Percentiles rank a stretch among this genome's conserved stretches.
These are phyloP conservation scores for Ophiostoma piceae DNA, from an alignment of 2,329 filamentous ascomycete species.

Conservation along the genomic window DNA sequence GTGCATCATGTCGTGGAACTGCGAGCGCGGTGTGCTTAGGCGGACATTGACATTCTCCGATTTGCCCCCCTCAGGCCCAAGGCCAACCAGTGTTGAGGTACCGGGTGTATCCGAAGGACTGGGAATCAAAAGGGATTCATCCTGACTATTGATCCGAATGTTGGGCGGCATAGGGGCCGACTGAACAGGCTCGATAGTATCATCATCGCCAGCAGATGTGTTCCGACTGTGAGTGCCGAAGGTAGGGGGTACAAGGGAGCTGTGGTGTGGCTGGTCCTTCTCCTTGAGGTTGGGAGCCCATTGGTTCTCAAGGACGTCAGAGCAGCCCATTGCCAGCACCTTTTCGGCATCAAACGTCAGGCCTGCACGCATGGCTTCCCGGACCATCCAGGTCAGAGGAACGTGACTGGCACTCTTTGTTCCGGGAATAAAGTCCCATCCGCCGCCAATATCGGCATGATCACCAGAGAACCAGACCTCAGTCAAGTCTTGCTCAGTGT, in stretches of 20 bases:
- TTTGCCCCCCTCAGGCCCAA: neutral
- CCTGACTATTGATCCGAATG: slow-evolving; percentile 36
- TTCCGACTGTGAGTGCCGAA: neutral
- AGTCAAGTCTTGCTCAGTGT: slow-evolving; percentile 63
- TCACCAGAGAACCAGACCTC: slow-evolving; percentile 78
- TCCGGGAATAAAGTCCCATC: slow-evolving; percentile 53
- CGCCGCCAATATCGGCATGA: slow-evolving; percentile 74
- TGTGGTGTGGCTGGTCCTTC: neutral
- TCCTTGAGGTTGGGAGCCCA: slow-evolving; percentile 14
- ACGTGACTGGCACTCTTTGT: slow-evolving; percentile 61
- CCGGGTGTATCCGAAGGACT: slow-evolving; percentile 25
- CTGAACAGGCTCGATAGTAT: slow-evolving; percentile 12
- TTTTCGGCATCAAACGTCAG: slow-evolving; percentile 65
- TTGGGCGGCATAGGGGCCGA: slow-evolving; percentile 29
- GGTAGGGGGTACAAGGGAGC: neutral
- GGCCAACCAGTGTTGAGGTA: slow-evolving; percentile 17
- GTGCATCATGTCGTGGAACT: slow-evolving; percentile 56
- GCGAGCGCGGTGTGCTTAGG: slow-evolving; percentile 26
- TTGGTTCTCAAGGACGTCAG: slow-evolving; percentile 38
- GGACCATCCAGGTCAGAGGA: slow-evolving; percentile 63
- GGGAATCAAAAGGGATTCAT: slow-evolving; percentile 25
- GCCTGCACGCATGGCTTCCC: slow-evolving; percentile 56
- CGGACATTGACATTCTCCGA: neutral
- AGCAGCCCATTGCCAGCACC: slow-evolving; percentile 61
- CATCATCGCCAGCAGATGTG: neutral